phyloP scores from a whole-genome alignment of 140 eudicot genomes.

The Ambrosia hybrid region DNA sequence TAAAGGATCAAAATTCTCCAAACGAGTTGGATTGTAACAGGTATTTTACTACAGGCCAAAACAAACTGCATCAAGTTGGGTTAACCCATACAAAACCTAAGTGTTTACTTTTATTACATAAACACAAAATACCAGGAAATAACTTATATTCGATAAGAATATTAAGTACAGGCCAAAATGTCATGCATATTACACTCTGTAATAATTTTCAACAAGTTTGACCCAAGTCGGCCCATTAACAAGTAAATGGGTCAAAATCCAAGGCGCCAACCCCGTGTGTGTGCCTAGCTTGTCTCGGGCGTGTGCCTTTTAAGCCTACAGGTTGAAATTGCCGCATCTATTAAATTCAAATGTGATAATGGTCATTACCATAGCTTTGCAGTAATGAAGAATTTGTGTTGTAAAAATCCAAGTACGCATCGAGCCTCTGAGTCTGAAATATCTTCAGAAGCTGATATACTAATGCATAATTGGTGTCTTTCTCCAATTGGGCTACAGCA shows the following conservation, averaged over 20 bases:
- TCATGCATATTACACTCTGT: not conserved
- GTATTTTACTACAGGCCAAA: not conserved
- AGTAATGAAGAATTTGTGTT: constrained; percentile 58
- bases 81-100: not conserved
- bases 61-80: not conserved
- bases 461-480: constrained; percentile 61
- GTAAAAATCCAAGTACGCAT: constrained; percentile 68
- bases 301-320: no score
- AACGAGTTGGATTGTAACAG: not conserved
- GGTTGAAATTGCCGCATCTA: not conserved
- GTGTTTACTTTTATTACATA: not conserved
- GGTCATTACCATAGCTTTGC: constrained; percentile 50
- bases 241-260: not conserved
- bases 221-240: not conserved
- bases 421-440: constrained; percentile 73
- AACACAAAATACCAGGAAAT: not conserved
- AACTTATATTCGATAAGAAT: not conserved
- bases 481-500: constrained; percentile 81
- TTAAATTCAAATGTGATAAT: constrained; percentile 10
- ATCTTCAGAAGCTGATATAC: constrained; percentile 77
- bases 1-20: not conserved
- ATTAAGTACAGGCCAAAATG: no score
- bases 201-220: not conserved
- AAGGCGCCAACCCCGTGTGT: no score
- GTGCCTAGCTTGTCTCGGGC: no score